phyloP scores from a whole-genome alignment of 345 rosid genomes.

The Salix arbutifolia region DNA sequence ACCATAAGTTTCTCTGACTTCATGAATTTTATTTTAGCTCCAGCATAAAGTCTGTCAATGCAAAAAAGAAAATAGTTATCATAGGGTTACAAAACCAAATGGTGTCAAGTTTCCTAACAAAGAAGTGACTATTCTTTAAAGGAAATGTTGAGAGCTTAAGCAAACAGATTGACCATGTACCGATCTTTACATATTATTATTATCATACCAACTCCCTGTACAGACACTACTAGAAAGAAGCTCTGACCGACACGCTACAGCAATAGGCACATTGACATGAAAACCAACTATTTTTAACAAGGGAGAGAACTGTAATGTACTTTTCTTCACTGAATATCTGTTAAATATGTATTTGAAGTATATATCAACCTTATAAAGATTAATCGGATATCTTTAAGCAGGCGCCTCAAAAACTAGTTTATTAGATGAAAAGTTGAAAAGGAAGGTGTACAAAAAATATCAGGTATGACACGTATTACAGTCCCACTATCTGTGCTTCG shows the following conservation, averaged over 20 bases:
- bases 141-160: neutral
- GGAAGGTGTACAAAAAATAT: too few species aligned
- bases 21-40: neutral
- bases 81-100: neutral
- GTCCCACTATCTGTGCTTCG: too few species aligned
- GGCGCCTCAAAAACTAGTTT: too few species aligned
- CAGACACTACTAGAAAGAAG: neutral
- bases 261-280: neutral
- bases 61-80: neutral
- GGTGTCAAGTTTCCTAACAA: neutral
- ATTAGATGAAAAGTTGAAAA: too few species aligned
- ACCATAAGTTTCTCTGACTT: neutral
- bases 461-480: neutral
- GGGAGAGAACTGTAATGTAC: neutral
- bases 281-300: too few species aligned
- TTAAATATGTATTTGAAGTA: too few species aligned
- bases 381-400: too few species aligned
- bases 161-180: neutral
- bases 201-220: too few species aligned
- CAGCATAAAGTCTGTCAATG: slow-evolving; percentile 2
- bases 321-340: neutral
- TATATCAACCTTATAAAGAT: too few species aligned
- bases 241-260: neutral
- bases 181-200: neutral
- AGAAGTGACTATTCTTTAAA: neutral